Conservation (phyloP, 805 yeast species). For the Spathaspora gorwiae region DNA sequence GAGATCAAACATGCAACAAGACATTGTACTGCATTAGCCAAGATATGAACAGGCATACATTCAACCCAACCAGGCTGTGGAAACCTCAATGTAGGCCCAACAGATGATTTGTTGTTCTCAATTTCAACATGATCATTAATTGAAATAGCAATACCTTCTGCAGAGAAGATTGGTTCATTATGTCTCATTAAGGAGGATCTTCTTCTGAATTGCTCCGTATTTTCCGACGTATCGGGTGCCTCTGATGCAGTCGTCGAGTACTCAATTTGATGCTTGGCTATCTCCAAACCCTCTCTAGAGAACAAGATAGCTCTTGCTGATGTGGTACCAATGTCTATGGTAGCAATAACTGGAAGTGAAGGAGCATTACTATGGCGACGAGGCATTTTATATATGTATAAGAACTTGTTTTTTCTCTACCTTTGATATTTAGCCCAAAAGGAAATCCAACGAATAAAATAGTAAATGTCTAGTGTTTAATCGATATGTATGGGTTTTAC, state of each 20-base stretch:
- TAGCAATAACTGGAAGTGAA: conserved; percentile 47
- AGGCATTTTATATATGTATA: conserved; percentile 23
- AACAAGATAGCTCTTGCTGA: conserved; percentile 86
- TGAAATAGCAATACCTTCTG: conserved; percentile 69
- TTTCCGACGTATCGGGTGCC: conserved; percentile 39
- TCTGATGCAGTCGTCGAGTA: conserved; percentile 70
- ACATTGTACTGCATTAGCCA: conserved; percentile 78
- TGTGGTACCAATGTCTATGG: conserved; percentile 89
- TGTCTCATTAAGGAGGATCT: conserved; percentile 41
- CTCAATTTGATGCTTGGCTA: conserved; percentile 87
- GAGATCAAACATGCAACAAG: conserved; percentile 59
- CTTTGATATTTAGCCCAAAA: too few species aligned
- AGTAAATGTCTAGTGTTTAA: too few species aligned
- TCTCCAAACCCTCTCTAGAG: conserved; percentile 64
- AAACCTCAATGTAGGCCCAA: conserved; percentile 67
- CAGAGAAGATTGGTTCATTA: conserved; percentile 59
- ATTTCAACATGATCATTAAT: conserved; percentile 56
- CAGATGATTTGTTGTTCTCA: conserved; percentile 50
- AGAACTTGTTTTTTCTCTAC: too few species aligned
- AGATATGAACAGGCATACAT: conserved; percentile 79
- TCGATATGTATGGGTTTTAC: too few species aligned
- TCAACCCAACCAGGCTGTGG: conserved; percentile 93
- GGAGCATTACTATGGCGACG: conserved; percentile 43
- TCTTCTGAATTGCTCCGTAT: conserved; percentile 44
- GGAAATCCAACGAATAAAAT: neutral